Evolutionary conservation across 1,284 basidiomycete species (phyloP).

Genomic region (Ceratobasidium theobromae): DNA sequence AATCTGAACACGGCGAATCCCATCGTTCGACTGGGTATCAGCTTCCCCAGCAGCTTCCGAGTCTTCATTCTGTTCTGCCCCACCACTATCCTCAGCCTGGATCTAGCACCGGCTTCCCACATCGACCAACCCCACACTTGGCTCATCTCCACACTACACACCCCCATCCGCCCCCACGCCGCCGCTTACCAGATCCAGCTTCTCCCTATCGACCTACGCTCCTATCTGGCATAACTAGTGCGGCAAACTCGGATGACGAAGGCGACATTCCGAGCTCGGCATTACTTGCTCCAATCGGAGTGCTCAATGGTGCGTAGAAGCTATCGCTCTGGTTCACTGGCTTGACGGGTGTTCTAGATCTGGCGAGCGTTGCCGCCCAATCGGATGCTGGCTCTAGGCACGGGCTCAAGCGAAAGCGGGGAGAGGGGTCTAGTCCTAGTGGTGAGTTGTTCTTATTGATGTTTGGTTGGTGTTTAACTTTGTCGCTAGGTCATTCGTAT

Average conservation of each 20-base stretch:
- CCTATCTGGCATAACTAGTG: slow-evolving; percentile 20
- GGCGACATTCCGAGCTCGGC: slow-evolving; percentile 37
- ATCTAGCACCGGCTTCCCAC: background rate
- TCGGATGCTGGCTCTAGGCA: slow-evolving; percentile 9
- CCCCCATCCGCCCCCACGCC: background rate
- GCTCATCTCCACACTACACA: background rate
- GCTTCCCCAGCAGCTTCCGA: background rate
- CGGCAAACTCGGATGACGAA: slow-evolving; percentile 38
- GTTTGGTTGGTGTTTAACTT: no score
- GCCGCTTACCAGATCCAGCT: slow-evolving; percentile 3
- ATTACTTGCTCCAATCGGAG: slow-evolving; percentile 37
- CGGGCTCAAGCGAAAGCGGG: slow-evolving; percentile 18
- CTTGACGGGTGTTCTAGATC: slow-evolving; percentile 11
- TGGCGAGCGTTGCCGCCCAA: slow-evolving; percentile 29
- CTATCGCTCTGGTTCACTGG: background rate
- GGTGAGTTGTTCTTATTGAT: background rate
- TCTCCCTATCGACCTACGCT: slow-evolving; percentile 18
- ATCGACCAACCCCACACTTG: background rate
- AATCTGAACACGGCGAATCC: background rate
- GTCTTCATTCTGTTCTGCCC: slow-evolving; percentile 13
- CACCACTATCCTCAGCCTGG: slow-evolving; percentile 6
- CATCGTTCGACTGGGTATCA: background rate
- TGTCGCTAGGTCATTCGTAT: background rate
- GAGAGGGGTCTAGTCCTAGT: background rate
- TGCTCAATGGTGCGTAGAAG: slow-evolving; percentile 35